A percentile compares a stretch with the other conserved stretches of the same genome.
phyloP scores from a whole-genome alignment of 768 basidiomycete genomes.

The Sarcomyxa edulis region DNA sequence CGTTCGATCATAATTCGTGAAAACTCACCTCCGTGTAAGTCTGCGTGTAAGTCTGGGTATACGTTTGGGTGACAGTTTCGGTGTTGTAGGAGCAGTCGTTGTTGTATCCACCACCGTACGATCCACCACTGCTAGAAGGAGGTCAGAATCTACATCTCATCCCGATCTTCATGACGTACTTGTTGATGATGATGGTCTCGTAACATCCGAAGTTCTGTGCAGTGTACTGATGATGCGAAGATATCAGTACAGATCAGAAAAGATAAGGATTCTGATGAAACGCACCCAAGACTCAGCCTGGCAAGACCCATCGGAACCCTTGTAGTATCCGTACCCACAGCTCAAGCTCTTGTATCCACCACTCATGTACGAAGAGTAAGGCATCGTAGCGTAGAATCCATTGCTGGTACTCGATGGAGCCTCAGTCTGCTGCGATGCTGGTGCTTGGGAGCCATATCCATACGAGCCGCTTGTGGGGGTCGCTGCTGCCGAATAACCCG shows the following conservation, averaged over 20 bases:
- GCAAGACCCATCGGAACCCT: constrained; percentile 53
- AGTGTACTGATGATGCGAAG: constrained; percentile 35
- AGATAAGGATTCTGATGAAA: constrained; percentile 9
- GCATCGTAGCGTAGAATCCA: constrained; percentile 45
- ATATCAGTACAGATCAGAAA: background rate
- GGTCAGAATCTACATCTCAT: no score
- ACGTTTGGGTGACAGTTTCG: constrained; percentile 32
- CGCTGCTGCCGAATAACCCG: constrained; percentile 16
- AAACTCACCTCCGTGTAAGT: constrained; percentile 17
- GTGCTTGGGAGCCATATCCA: constrained; percentile 17
- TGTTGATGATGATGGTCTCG: constrained; percentile 57
- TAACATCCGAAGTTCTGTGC: constrained; percentile 48
- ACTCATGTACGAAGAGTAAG: constrained; percentile 51
- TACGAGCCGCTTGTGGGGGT: constrained; percentile 9
- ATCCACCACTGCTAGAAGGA: constrained; percentile 8
- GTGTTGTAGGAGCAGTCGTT: constrained; percentile 20
- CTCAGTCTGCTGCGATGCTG: constrained; percentile 24
- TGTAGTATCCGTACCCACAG: constrained; percentile 69
- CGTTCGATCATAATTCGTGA: background rate
- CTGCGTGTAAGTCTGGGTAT: constrained; percentile 24
- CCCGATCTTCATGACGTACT: constrained; percentile 17
- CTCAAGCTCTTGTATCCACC: constrained; percentile 64
- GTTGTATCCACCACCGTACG: constrained; percentile 16
- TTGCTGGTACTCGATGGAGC: constrained; percentile 17
- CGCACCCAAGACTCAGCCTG: constrained; percentile 53